phyloP scores from a whole-genome alignment of 306 rosid species.

The Carpinus viminea region DNA sequence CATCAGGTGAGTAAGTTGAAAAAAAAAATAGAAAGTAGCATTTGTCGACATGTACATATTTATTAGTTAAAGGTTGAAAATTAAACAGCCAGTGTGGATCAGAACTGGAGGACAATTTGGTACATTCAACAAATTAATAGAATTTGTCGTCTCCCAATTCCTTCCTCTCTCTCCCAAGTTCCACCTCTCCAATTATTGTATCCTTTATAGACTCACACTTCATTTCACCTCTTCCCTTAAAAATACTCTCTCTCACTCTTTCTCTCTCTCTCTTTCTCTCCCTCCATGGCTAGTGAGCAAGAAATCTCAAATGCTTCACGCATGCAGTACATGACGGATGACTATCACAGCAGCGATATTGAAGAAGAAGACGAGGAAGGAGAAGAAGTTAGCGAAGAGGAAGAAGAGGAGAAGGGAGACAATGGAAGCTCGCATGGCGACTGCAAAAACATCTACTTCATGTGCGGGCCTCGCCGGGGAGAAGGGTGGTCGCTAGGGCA shows the following conservation, averaged over 20 bases:
- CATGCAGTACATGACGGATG: slow-evolving; percentile 33
- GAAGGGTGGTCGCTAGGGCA: slow-evolving; percentile 30
- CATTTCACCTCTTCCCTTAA: slow-evolving; percentile 10
- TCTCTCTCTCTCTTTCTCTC: neutral
- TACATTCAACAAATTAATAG: neutral
- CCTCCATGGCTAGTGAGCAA: slow-evolving; percentile 49
- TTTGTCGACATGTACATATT: no score
- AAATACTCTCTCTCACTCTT: neutral
- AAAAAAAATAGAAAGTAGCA: no score
- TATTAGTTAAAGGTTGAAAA: neutral
- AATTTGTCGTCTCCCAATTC: slow-evolving; percentile 21
- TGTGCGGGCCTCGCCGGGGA: neutral
- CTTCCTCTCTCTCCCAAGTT: neutral
- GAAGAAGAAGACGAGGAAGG: slow-evolving; percentile 5
- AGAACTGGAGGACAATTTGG: slow-evolving; percentile 32
- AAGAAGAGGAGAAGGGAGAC: neutral
- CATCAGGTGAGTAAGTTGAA: no score
- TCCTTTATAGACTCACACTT: neutral
- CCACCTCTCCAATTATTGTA: slow-evolving; percentile 40
- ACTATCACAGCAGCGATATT: slow-evolving; percentile 8
- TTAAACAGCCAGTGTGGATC: neutral
- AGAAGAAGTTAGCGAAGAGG: neutral
- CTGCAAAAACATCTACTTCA: neutral
- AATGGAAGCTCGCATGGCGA: neutral
- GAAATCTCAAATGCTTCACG: slow-evolving; percentile 40